Evolutionary conservation across 352 stramenopile species (phyloP).

Genomic region (Peronosclerospora sorghi): DNA sequence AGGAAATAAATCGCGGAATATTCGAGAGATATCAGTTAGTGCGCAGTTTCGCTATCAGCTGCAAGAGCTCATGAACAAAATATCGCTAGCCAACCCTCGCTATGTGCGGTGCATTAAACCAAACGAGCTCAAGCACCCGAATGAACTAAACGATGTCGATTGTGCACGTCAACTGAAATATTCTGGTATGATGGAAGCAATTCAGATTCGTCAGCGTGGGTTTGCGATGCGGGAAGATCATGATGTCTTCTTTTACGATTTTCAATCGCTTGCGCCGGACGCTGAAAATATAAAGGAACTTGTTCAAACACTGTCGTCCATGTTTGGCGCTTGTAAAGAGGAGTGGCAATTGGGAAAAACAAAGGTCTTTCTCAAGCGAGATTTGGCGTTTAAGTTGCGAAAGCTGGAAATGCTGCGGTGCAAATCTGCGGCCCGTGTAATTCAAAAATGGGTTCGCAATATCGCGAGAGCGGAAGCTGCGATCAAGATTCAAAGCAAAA

Average conservation of each 20-base stretch:
- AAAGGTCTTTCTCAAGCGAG: constrained; percentile 81
- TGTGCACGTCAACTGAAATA: constrained; percentile 86
- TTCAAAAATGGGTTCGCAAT: constrained; percentile 81
- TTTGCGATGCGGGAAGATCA: constrained; percentile 84
- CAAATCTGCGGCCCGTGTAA: constrained; percentile 64
- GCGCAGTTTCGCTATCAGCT: constrained; percentile 85
- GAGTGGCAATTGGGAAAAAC: constrained; percentile 84
- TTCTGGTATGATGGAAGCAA: constrained; percentile 87
- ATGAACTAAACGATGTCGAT: constrained; percentile 69
- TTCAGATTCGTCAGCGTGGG: constrained; percentile 82
- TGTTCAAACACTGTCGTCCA: constrained; percentile 74
- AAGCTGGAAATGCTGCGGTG: constrained; percentile 73
- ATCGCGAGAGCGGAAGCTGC: constrained; percentile 43
- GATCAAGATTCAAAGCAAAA: constrained; percentile 64
- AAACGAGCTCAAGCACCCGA: constrained; percentile 76
- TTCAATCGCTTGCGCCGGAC: constrained; percentile 73
- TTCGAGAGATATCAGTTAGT: constrained; percentile 79
- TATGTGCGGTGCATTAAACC: constrained; percentile 87
- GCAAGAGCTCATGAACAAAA: constrained; percentile 84
- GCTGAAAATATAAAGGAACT: constrained; percentile 79
- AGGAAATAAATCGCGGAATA: constrained; percentile 67
- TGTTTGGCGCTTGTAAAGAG: constrained; percentile 78
- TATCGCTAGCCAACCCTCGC: constrained; percentile 75
- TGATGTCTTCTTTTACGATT: constrained; percentile 88
- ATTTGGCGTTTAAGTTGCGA: constrained; percentile 68